Base-by-base conservation (phyloP, 2,329 filamentous ascomycete species). In the Gyromitra esculenta region DNA sequence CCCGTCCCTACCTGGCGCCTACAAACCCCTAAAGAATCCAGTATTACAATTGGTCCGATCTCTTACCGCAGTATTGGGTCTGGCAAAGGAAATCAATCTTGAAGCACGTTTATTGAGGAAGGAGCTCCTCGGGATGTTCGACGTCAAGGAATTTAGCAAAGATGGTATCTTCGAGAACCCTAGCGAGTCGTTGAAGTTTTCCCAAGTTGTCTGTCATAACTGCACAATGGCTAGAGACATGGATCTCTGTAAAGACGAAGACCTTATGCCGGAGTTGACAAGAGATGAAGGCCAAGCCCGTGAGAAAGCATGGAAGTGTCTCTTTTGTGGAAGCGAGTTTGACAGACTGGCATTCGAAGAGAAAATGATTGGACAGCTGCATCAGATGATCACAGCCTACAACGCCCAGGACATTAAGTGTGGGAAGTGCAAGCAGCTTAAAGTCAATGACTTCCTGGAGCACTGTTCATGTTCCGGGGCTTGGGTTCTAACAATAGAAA, bases 401-500 rank as follows among this genome's bases (percentile, higher is more conserved):
- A 87, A 90, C 78, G 92, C 91, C 43, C 95, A 98, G 85, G 96
- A 99, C 83, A 84, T 98, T 74, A 93, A 93, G 84, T 99, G 96
- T 80, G 82, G 81, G 39, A 87, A 88, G 75, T 92, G 90, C 83
- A 89, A 88, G 41, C 93, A 93, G 80, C 84, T 97, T 50, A 86
- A 93, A 82, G 87, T 92, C 52, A 98, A 97, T 82, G 95, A 97
- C 81, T 96, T 98, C 81, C 94, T 96, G 90, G 95, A 97, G 83
- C 94, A 98, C 84, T 99, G 96, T 84, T 91, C 91, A 9, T 99
- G 96, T 85, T 93, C 92, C 77, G 96, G 96, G 2, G 88, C 88
- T 75, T 99, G 96, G 96, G 87, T 87, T 18, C 89, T 89, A 79
- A 92, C 90, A 21, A 86, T 94, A 76, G 88, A 90, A 80, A 87